Conservation (phyloP, 768 basidiomycete species). For the Harrya chromipes region DNA sequence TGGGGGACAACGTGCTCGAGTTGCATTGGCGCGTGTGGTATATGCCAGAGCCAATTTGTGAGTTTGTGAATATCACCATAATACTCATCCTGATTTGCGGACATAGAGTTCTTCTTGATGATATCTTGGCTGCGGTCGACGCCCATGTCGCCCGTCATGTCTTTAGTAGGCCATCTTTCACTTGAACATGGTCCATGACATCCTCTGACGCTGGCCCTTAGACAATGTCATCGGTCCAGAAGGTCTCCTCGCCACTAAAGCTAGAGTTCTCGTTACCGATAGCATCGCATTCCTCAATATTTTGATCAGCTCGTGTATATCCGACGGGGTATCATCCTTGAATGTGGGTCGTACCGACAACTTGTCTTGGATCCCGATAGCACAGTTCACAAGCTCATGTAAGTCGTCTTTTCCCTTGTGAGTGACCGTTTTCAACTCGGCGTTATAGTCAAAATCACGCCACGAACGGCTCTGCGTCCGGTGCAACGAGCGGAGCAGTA, state of each 20-base stretch:
- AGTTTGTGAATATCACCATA: slow-evolving; percentile 16
- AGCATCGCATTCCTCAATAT: slow-evolving; percentile 76
- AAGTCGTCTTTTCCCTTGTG: slow-evolving; percentile 23
- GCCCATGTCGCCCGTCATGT: slow-evolving; percentile 87
- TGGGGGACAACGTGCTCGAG: slow-evolving; percentile 81
- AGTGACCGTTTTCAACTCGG: not conserved
- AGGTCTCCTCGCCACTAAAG: slow-evolving; percentile 79
- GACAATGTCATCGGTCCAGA: slow-evolving; percentile 85
- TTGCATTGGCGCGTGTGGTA: slow-evolving; percentile 83
- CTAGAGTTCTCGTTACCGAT: slow-evolving; percentile 84
- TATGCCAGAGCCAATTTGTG: slow-evolving; percentile 90
- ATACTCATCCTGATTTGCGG: not conserved
- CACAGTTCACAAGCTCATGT: slow-evolving; percentile 76
- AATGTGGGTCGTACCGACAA: slow-evolving; percentile 62
- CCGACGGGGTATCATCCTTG: slow-evolving; percentile 79
- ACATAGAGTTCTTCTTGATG: slow-evolving; percentile 73
- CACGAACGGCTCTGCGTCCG: slow-evolving; percentile 39
- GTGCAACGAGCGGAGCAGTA: slow-evolving; percentile 38
- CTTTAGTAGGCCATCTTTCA: slow-evolving; percentile 48
- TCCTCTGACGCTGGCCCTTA: slow-evolving; percentile 25
- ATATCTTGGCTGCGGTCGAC: slow-evolving; percentile 83
- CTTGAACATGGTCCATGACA: not conserved
- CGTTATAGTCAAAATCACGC: slow-evolving; percentile 45
- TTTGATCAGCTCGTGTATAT: slow-evolving; percentile 76
- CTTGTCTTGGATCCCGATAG: slow-evolving; percentile 59